These are phyloP conservation scores for Lathyrus aphaca DNA, from an alignment of 306 rosid genomes.

Conservation along the genomic window DNA sequence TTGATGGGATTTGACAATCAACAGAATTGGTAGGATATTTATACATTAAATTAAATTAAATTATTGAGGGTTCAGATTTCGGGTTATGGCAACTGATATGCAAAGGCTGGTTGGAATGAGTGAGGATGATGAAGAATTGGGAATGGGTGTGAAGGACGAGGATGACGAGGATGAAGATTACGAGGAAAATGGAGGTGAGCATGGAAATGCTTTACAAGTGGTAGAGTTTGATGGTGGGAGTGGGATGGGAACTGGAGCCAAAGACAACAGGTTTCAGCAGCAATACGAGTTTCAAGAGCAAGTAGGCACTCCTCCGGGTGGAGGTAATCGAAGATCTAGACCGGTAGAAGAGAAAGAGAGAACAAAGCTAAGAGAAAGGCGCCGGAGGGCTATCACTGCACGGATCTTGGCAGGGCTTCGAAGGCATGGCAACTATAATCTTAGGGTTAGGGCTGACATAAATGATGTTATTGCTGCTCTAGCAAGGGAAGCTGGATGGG, in stretches of 20 bases:
- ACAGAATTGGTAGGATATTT: constrained; percentile 28
- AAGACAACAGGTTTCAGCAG: constrained; percentile 63
- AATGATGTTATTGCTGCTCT: constrained; percentile 93
- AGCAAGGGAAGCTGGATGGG: constrained; percentile 99
- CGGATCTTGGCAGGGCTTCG: constrained; percentile 96
- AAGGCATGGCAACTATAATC: constrained; percentile 97
- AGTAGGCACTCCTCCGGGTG: constrained; percentile 75
- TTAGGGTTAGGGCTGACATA: constrained; percentile 97
- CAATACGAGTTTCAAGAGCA: constrained; percentile 71
- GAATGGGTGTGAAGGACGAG: constrained; percentile 89
- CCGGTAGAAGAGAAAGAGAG: constrained; percentile 96
- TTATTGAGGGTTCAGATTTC: constrained; percentile 33
- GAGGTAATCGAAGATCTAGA: constrained; percentile 82
- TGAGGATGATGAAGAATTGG: constrained; percentile 93
- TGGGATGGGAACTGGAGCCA: constrained; percentile 56
- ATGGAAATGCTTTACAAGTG: constrained; percentile 50
- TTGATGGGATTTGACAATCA: constrained; percentile 34
- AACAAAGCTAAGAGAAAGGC: constrained; percentile 96
- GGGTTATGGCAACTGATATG: constrained; percentile 75
- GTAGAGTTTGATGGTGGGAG: constrained; percentile 71
- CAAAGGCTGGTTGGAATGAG: constrained; percentile 79
- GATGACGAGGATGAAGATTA: constrained; percentile 62
- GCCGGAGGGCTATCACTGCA: constrained; percentile 96
- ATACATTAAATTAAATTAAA: constrained; percentile 35
- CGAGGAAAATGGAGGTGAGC: constrained; percentile 58